Evolutionary conservation across 139 green algal genomes (phyloP), one percentile per base, ranked within the genome.

Genomic region (Asterochloris erici): DNA sequence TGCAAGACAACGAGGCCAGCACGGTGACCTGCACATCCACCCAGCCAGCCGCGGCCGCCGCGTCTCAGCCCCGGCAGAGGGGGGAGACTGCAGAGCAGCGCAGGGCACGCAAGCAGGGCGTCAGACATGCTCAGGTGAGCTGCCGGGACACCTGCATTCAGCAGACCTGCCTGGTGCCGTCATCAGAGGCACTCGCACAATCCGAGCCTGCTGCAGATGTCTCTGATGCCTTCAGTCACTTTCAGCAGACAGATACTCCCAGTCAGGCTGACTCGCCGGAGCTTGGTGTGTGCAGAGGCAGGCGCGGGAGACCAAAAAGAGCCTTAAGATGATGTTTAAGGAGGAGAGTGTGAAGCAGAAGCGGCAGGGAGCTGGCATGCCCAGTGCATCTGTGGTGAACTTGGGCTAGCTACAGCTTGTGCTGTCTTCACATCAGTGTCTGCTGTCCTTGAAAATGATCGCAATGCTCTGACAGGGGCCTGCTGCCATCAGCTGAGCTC

Each of bases 261-360:
- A 9, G 21, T 71, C 66, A 26, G 9, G 26, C 14, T 70, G 9
- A 11, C 66, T 69, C 38, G n/a, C 6, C 13, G 26, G 6, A 21
- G 24, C 63, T 79, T 26, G 73, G 68, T 19, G 73, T 14, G 16
- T 84, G 86, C 82, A 89, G 84, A 82, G 89, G 11, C 79, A 87
- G 28, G 90, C 92, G 12, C 86, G 95, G 11, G 87, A 73, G 24
- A 79, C 83, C 1, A 98, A 98, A 87, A 98, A 97, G 87, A 86
- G 93, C 82, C 79, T 95, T 63, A 97, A 96, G 85, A 75, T 29
- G 38, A 78, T 95, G 86, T 98, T 94, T 87, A 94, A 92, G 75
- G 77, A 90, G 60, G 94, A 95, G 84, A 74, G 76, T 14, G 64
- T 68, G 27, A 84, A 87, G 82, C 87, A 91, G 85, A 81, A 89